Percentiles rank a stretch among this genome's conserved stretches.
Conservation (phyloP, 352 stramenopile species). For the Pythium brachiatum region DNA sequence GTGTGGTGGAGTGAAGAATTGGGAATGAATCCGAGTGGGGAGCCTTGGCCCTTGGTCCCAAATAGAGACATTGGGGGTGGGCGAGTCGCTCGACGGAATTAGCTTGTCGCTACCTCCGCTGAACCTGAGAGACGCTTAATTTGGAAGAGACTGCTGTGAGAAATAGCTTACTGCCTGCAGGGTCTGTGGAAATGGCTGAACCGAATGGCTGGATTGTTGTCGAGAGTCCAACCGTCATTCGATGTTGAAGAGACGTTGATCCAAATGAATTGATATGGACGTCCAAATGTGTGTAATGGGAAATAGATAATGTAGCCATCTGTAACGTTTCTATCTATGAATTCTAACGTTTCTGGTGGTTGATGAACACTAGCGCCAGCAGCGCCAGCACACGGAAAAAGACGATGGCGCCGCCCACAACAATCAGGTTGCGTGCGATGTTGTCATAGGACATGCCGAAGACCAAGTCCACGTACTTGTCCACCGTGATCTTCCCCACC, state of each 20-base stretch:
- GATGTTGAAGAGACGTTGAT: neutral
- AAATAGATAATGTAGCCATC: neutral
- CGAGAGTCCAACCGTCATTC: neutral
- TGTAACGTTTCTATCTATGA: neutral
- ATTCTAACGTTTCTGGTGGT: constrained; percentile 30
- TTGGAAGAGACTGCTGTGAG: neutral
- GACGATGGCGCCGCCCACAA: constrained; percentile 19
- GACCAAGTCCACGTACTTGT: constrained; percentile 23
- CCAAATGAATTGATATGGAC: neutral
- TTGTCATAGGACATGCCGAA: constrained; percentile 30
- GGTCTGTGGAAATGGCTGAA: neutral
- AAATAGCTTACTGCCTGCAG: no score
- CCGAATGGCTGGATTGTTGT: no score
- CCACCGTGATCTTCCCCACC: constrained; percentile 17
- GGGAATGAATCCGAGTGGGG: no score
- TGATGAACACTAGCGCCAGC: constrained; percentile 24
- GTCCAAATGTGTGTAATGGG: neutral
- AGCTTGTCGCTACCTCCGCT: neutral
- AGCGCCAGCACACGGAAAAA: constrained; percentile 28
- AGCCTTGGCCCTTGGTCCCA: no score
- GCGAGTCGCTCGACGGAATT: neutral
- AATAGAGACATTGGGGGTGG: no score
- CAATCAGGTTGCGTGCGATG: constrained; percentile 6
- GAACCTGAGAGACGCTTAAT: neutral
- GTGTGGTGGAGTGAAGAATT: neutral